Percentiles rank a stretch among this genome's conserved stretches.
These are phyloP conservation scores for Starmerella sp. DNA, from an alignment of 805 yeast species.

Conservation along the genomic window DNA sequence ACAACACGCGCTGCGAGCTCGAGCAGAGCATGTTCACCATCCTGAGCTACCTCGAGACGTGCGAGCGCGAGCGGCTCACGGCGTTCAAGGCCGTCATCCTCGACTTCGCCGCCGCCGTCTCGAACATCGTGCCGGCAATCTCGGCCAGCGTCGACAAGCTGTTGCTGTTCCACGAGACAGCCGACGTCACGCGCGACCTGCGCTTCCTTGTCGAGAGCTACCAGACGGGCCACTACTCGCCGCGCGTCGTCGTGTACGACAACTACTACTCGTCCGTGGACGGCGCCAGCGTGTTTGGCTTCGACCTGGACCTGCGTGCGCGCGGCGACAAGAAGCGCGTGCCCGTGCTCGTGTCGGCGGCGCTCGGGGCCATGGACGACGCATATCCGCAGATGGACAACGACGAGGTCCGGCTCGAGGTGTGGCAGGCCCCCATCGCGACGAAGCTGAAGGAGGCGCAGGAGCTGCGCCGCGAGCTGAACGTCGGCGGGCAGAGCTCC, in stretches of 20 bases:
- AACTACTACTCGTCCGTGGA: conserved; percentile 61
- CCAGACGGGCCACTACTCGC: conserved; percentile 63
- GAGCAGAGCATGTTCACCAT: conserved; percentile 66
- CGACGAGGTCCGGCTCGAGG: conserved; percentile 54
- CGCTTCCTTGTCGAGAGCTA: conserved; percentile 54
- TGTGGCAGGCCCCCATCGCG: conserved; percentile 52
- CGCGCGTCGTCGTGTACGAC: conserved; percentile 62
- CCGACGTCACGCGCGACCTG: conserved; percentile 59
- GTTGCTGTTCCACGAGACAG: conserved; percentile 54
- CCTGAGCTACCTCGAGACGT: conserved; percentile 63
- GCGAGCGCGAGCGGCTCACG: conserved; percentile 65
- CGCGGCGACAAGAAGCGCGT: conserved; percentile 62
- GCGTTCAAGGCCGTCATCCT: conserved; percentile 66
- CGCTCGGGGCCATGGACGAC: conserved; percentile 55
- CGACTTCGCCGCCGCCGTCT: conserved; percentile 58
- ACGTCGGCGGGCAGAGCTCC: conserved; percentile 8
- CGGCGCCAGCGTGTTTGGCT: conserved; percentile 63
- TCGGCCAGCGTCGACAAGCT: conserved; percentile 51
- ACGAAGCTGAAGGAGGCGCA: conserved; percentile 30
- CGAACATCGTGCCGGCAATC: conserved; percentile 48
- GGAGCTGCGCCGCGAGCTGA: conserved; percentile 17
- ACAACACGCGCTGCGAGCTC: conserved; percentile 54
- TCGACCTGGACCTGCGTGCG: conserved; percentile 59
- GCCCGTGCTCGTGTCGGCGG: conserved; percentile 53
- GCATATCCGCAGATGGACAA: conserved; percentile 53